Conservation (phyloP, 192 early-diverging fungal species). For the Umbelopsis ramanniana region DNA sequence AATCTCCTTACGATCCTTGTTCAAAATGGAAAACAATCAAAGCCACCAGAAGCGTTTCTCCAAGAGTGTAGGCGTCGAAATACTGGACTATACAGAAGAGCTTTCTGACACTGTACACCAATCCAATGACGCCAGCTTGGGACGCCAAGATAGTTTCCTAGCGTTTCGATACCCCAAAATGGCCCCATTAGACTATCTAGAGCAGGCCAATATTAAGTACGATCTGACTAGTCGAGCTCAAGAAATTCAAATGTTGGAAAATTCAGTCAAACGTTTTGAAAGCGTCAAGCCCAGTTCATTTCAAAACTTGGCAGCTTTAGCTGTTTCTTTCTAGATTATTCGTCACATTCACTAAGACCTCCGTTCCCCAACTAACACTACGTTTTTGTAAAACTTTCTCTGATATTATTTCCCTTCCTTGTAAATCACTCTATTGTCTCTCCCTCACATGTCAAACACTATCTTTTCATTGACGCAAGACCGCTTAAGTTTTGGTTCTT, state of each 20-base stretch:
- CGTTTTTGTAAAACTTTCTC: not conserved
- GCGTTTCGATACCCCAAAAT: constrained; percentile 15
- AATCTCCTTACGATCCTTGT: not conserved
- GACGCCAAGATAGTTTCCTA: not conserved
- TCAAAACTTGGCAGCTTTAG: not conserved
- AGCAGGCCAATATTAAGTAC: not conserved
- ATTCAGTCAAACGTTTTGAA: not conserved
- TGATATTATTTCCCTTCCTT: not conserved
- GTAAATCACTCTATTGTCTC: not conserved
- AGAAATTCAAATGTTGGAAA: not conserved
- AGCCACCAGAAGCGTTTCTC: not conserved
- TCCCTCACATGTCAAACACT: not conserved
- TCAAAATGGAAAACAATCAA: not conserved
- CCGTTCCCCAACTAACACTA: not conserved
- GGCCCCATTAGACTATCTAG: not conserved
- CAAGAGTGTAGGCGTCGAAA: not conserved
- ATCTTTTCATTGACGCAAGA: not conserved
- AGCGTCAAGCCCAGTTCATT: not conserved
- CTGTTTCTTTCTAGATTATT: not conserved
- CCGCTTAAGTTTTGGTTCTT: not conserved
- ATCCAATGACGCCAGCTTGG: not conserved
- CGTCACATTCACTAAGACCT: not conserved
- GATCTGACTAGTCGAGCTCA: not conserved
- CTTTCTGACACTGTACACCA: not conserved
- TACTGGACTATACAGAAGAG: not conserved